Evolutionary conservation across 257 asterid species (phyloP), one percentile per base, ranked within the genome.

Genomic region (Eucommia ulmoides): DNA sequence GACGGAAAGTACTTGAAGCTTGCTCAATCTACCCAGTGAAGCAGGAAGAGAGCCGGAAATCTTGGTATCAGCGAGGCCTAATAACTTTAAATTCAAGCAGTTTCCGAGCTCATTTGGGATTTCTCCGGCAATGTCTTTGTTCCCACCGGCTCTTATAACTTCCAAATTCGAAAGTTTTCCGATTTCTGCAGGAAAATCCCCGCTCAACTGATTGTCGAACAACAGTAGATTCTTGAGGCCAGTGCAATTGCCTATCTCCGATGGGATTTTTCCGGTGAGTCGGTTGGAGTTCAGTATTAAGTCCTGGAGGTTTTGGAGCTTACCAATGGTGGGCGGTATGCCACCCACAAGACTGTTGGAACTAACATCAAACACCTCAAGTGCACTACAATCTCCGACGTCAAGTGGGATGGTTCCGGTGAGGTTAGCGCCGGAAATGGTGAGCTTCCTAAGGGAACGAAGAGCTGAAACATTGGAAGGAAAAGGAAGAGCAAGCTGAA

Each of bases 1-100:
- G n/a, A 65, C 77, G 22, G 93, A 82, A 53, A 82, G 55, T 17
- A 66, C 72, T 45, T 74, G 81, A 35, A 79, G 89, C 12, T 62
- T 74, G 55, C 57, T 72, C 56, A 79, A 52, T 20, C 61, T 63
- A 17, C 86, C 89, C 59, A 82, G 16, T 11, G 93, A 76, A 38
- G 76, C 23, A 7, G 93, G 89, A 23, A 82, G 60, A 1, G 49
- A 21, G 12, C 93, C 93, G 1, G 93, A 79, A 53, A 82, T 72
- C 58, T 77, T 69, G 0, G 93, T 76, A 26, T 76, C 89, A 33
- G 93, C 93, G 10, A 82, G 77, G 21, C 89, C 93, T 51, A 82
- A 55, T 8, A 76, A 75, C 22, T 52, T 64, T 62, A 82, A 52
- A 48, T 64, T 76, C 55, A 23, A n/a, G 59, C 83, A 79, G 49